Evolutionary conservation across 495 filamentous ascomycete species (phyloP), one percentile per base, ranked within the genome.

Genomic region (Alectoria sarmentosa): DNA sequence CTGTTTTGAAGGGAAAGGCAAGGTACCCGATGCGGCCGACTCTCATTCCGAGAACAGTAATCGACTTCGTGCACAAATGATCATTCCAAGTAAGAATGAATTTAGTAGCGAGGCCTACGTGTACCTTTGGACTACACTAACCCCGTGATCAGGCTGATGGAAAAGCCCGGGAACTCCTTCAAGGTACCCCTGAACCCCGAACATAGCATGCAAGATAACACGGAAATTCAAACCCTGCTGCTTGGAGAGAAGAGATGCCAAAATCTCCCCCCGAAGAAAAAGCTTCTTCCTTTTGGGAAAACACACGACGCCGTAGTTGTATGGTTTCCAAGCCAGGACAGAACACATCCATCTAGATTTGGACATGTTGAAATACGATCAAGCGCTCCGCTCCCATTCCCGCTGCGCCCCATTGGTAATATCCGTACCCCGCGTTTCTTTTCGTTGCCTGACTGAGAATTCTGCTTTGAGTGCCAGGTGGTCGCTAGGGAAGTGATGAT

Each of bases 401-500:
- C 80, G 76, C 75, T 83, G 80, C 66, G 79, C 80, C 63, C 84
- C 83, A 76, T 86, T 86, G n/a, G n/a, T n/a, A 63, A 82, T 79
- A 64, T 87, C 86, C 67, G 84, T 78, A 70, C 80, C 78, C 78
- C 92, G 92, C 73, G 86, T 88, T 73, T 94, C 89, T 79, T 95
- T 97, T 60, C 84, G 77, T 32, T 83, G 82, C 77, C 96, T 97
- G 76, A 98, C 86, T 63, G 86, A 82, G 76, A 97, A 96, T 77
- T 98, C 91, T 63, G 90, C 88, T 77, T 91, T 84, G 69, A 98
- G 84, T 75, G 92, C 89, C 69, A 98, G 84, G 76, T 98, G 94
- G 75, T 98, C 94, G 74, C 91, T 94, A 1, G 95, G 95, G 78
- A 96, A 97, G 77, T 98, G 94, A 73, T 89, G 92, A 70, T 98